Base-by-base conservation (phyloP, 495 filamentous ascomycete species). In the Aspergillus funiculosus region DNA sequence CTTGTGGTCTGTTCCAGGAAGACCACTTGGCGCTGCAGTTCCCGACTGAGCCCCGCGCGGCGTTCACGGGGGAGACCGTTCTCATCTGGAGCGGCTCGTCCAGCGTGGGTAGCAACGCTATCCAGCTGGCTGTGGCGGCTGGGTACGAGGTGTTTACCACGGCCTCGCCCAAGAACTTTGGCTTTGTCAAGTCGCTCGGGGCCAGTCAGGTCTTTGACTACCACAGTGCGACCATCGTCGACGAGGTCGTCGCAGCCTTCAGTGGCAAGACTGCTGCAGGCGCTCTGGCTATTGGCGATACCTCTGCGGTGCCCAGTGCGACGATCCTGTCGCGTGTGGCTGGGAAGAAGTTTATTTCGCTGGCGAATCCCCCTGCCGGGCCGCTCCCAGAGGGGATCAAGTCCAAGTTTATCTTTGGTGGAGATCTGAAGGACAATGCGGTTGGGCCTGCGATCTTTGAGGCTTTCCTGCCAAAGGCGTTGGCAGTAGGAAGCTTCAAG, bases 71-170 rank as follows among this genome's bases (percentile, higher is more conserved):
- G 1, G 54, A 78, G 43, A 63, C 60, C 1, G 30, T 85, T 0
- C 56, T 83, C 2, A 59, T 83, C 39, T 85, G 79, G 73, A 79
- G 79, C 22, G 80, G 78, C 22, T 67, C 73, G 5, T 71, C 69
- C 2, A 75, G 73, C 21, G 75, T 83, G 6, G 82, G 81, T 6
- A 61, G 65, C 56, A 73, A 71, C 39, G 75, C 74, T 0, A 79
- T 83, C 43, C 82, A 84, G 52, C 71, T 82, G 14, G 78, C 76
- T 6, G 59, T 63, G 1, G 70, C 74, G 1, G 68, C 80, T 0
- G 82, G 82, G 1, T 73, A 73, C 18, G 70, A 75, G 9, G 81
- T 85, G 4, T 56, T 83, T 27, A 61, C 74, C 0, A 81, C 78
- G 0, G 66, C 76, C 0, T 74, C 71, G 2, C 58, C 62, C 3